Base-by-base conservation (phyloP, 345 rosid genomes). In the Trapa bicornis region DNA sequence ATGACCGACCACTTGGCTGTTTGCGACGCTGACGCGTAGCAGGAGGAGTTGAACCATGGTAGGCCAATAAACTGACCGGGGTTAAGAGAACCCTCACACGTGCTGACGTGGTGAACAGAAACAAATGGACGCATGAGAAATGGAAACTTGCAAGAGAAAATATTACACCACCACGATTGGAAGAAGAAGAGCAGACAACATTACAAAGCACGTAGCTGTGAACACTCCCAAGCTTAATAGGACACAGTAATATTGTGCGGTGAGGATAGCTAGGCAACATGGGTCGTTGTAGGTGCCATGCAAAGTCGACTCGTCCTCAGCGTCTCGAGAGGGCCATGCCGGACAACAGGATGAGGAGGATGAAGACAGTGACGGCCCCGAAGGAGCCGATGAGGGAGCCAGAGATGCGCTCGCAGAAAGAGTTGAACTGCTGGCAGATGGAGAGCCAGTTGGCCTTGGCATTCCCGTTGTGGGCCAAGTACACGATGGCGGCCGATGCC, bases 401-500 rank as follows among this genome's bases (percentile, higher is more conserved):
- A 0, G 95, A 89, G 66, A 74, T 79, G 62, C 91, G 92, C 76
- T 85, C 77, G 64, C 96, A 92, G 78, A 92, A 87, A 17, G 96
- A 84, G 67, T 85, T 83, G 76, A 81, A 87, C 50, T 92, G 96
- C 74, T 81, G 86, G 78, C 91, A 86, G 68, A 92, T 72, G 39
- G 91, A 74, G 69, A 82, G 75, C 96, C 98, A 89, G 80, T 88
- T 89, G 62, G 85, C 71, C 69, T 36, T 84, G 0, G 68, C 38
- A 72, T 92, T 92, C 72, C 96, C 98, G 7, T 74, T 77, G 76
- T 87, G 96, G 68, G 96, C 91, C 57, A 89, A 74, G 79, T 86
- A 86, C 42, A 87, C 88, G 14, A 88, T 84, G 0, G 96, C 93
- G 3, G 96, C 83, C 58, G 93, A 84, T 43, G 98, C 89, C 37